Evolutionary conservation across 192 early-diverging fungal species (phyloP).

Genomic region (Coemansia sp.): DNA sequence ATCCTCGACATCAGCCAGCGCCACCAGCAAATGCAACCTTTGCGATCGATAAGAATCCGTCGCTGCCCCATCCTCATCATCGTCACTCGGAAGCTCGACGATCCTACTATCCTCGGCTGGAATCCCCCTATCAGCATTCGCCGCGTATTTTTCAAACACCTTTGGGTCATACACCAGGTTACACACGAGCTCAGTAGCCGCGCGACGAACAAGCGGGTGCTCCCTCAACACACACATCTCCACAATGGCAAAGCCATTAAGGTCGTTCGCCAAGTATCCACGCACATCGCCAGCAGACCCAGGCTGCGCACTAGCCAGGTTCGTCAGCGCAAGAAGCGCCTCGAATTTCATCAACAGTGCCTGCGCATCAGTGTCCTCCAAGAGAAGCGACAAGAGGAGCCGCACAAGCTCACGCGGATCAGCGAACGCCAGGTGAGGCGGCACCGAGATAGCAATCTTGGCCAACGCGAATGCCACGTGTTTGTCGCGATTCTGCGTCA

Average conservation of each 20-base stretch:
- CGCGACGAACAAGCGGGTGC: slow-evolving; percentile 76
- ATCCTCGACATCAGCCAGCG: slow-evolving; percentile 88
- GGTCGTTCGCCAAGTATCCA: slow-evolving; percentile 58
- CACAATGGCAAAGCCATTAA: slow-evolving; percentile 68
- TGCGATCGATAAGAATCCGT: slow-evolving; percentile 34
- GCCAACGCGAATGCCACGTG: slow-evolving; percentile 83
- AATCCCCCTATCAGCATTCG: slow-evolving; percentile 26
- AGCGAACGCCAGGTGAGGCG: slow-evolving; percentile 86
- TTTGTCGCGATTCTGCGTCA: slow-evolving; percentile 39
- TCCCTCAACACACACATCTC: slow-evolving; percentile 83
- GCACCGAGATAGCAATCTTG: slow-evolving; percentile 89
- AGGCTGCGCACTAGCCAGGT: slow-evolving; percentile 71
- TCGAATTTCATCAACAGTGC: slow-evolving; percentile 79
- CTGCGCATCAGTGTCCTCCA: slow-evolving; percentile 55
- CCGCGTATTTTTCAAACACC: slow-evolving; percentile 80
- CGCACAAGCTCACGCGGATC: slow-evolving; percentile 69
- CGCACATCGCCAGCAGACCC: slow-evolving; percentile 65
- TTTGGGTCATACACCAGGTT: slow-evolving; percentile 87
- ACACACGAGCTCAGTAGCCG: slow-evolving; percentile 89
- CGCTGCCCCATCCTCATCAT: slow-evolving; percentile 20
- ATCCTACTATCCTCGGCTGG: slow-evolving; percentile 15
- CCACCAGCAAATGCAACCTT: slow-evolving; percentile 78
- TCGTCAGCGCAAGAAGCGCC: slow-evolving; percentile 90
- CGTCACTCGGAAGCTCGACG: slow-evolving; percentile 40
- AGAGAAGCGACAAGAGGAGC: slow-evolving; percentile 62